A percentile compares a stretch with the other conserved stretches of the same genome.
phyloP scores from a whole-genome alignment of 177 flowering plant species.

The Vitis hybrid region DNA sequence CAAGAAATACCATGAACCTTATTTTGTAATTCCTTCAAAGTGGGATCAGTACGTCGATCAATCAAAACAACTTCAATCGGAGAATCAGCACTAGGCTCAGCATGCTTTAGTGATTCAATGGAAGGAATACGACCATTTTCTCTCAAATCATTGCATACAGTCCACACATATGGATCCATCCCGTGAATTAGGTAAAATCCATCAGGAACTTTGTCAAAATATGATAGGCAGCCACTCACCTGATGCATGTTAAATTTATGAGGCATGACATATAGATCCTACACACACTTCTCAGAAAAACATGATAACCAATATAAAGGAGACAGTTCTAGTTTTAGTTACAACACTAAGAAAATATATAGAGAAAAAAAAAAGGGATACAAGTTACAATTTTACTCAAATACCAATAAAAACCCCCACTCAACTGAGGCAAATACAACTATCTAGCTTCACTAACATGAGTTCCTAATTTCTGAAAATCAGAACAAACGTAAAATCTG shows the following conservation, averaged over 20 bases:
- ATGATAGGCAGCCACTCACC: conserved; percentile 94
- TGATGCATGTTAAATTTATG: conserved; percentile 30
- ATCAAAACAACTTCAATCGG: conserved; percentile 76
- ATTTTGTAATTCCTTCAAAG: conserved; percentile 69
- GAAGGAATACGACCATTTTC: conserved; percentile 92
- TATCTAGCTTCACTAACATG: no score
- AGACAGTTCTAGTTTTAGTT: neutral
- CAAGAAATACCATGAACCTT: conserved; percentile 53
- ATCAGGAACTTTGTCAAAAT: conserved; percentile 85
- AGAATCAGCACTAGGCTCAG: conserved; percentile 51
- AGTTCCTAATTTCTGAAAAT: no score
- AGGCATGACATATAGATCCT: neutral
- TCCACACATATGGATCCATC: conserved; percentile 92
- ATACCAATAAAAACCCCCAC: no score
- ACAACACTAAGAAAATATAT: neutral
- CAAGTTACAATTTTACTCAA: neutral
- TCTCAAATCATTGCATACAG: conserved; percentile 73
- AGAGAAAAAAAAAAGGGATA: neutral
- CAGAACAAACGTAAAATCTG: no score
- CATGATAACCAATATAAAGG: neutral
- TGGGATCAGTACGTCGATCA: conserved; percentile 72
- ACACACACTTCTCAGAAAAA: neutral
- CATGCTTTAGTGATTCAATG: conserved; percentile 64
- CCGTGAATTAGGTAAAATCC: conserved; percentile 88
- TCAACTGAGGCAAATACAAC: no score